A percentile compares a stretch with the other conserved stretches of the same genome.
phyloP scores from a whole-genome alignment of 2,329 filamentous ascomycete species.

The Fusarium sp. region DNA sequence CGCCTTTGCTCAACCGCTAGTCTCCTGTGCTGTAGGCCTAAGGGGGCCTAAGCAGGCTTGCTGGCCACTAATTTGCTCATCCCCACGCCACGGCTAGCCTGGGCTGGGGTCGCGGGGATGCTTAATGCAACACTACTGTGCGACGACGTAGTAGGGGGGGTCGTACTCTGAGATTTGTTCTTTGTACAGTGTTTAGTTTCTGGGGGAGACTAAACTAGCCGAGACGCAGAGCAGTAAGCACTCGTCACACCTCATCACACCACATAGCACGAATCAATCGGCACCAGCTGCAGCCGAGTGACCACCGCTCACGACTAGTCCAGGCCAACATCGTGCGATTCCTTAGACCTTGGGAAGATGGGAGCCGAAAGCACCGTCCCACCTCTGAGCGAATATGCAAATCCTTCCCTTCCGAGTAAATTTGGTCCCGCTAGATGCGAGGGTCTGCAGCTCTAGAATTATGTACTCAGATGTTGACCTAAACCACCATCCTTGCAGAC shows the following conservation, averaged over 20 bases:
- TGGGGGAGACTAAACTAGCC: not conserved
- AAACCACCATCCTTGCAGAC: conserved; percentile 40
- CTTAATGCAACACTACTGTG: not conserved
- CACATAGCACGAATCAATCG: not conserved
- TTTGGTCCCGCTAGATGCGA: conserved; percentile 6
- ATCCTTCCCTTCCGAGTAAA: too few species aligned
- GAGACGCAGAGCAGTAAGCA: not conserved
- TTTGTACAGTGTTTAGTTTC: not conserved
- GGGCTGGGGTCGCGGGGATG: not conserved
- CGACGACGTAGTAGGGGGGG: not conserved
- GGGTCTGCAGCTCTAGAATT: conserved; percentile 34
- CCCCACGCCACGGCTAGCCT: not conserved
- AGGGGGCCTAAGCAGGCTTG: not conserved
- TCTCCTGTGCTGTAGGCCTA: not conserved
- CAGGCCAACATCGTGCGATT: conserved; percentile 16
- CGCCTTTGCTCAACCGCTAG: not conserved
- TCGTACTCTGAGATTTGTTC: not conserved
- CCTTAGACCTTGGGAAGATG: conserved; percentile 39
- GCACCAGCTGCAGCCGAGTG: not conserved
- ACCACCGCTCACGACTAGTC: not conserved
- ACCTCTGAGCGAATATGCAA: conserved; percentile 33
- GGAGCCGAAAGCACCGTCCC: conserved; percentile 41
- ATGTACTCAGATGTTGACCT: conserved; percentile 39
- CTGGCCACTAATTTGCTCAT: not conserved
- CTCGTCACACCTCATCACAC: not conserved